These are phyloP conservation scores for Bisporella sp. DNA, from an alignment of 2,329 filamentous ascomycete genomes.

Conservation along the genomic window DNA sequence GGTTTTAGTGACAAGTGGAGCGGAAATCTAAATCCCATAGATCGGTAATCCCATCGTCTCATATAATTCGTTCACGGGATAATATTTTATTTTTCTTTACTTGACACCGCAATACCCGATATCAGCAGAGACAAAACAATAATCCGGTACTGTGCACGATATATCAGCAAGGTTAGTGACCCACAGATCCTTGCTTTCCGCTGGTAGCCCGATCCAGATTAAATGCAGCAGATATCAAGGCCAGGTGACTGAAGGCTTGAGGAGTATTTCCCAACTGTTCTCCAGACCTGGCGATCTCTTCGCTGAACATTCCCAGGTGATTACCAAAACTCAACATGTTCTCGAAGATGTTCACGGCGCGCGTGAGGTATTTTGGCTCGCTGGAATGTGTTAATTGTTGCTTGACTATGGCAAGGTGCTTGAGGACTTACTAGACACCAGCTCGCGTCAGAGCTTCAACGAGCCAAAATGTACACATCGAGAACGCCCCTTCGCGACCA, in stretches of 20 bases:
- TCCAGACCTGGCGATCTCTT: slow-evolving; percentile 68
- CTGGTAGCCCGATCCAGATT: slow-evolving; percentile 54
- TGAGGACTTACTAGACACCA: slow-evolving; percentile 37
- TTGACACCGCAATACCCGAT: too few relatives aligned
- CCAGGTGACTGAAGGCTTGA: slow-evolving; percentile 71
- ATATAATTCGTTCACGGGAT: too few relatives aligned
- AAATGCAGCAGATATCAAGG: slow-evolving; percentile 70
- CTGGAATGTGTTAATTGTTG: not conserved
- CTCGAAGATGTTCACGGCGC: slow-evolving; percentile 65
- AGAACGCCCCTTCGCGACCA: slow-evolving; percentile 68
- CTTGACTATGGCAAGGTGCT: too few relatives aligned
- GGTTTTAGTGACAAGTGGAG: too few relatives aligned
- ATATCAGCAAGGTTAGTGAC: too few relatives aligned
- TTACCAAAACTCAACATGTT: slow-evolving; percentile 73
- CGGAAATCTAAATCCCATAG: too few relatives aligned
- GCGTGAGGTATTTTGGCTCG: slow-evolving; percentile 54
- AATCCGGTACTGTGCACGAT: too few relatives aligned
- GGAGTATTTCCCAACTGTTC: slow-evolving; percentile 77
- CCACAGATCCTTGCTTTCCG: too few relatives aligned
- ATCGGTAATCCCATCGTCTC: too few relatives aligned
- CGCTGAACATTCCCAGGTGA: slow-evolving; percentile 71
- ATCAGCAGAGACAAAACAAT: too few relatives aligned
- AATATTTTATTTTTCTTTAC: too few relatives aligned
- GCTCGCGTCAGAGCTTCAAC: slow-evolving; percentile 71
- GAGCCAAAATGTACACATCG: slow-evolving; percentile 79